Evolutionary conservation across 805 yeast genomes (phyloP).

Genomic region (Kodamaea neixiangensis): DNA sequence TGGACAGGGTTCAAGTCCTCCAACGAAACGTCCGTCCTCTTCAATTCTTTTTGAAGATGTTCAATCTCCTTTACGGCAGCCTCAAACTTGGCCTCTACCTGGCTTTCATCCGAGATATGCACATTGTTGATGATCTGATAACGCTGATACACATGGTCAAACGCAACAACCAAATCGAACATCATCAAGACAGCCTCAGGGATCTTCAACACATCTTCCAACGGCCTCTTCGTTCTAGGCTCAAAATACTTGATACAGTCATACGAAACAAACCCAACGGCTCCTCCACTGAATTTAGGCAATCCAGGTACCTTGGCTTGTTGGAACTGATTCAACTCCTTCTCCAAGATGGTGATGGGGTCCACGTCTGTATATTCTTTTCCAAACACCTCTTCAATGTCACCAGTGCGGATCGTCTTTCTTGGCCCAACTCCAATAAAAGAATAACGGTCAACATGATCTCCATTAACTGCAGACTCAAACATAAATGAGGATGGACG

Average conservation of each 20-base stretch:
- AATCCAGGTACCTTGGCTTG: constrained; percentile 82
- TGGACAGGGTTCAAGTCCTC: constrained; percentile 66
- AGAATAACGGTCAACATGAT: constrained; percentile 84
- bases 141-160: constrained; percentile 91
- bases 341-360: constrained; percentile 74
- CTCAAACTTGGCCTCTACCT: constrained; percentile 46
- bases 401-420: constrained; percentile 82
- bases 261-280: constrained; percentile 92
- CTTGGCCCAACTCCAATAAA: constrained; percentile 87
- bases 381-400: constrained; percentile 39
- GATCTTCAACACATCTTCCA: constrained; percentile 76
- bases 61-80: constrained; percentile 60
- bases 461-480: constrained; percentile 89
- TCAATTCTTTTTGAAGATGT: constrained; percentile 51
- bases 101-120: constrained; percentile 36
- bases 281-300: constrained; percentile 90
- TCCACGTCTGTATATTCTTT: constrained; percentile 56
- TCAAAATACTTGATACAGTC: constrained; percentile 97
- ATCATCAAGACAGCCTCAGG: constrained; percentile 95
- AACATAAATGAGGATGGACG: constrained; percentile 75
- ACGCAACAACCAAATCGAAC: constrained; percentile 85
- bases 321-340: constrained; percentile 62
- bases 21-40: constrained; percentile 43
- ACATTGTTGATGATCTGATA: constrained; percentile 88
- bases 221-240: constrained; percentile 76